A percentile compares a stretch with the other conserved stretches of the same genome.
Evolutionary conservation across 768 basidiomycete genomes (phyloP).

Genomic region (Russula sp.): DNA sequence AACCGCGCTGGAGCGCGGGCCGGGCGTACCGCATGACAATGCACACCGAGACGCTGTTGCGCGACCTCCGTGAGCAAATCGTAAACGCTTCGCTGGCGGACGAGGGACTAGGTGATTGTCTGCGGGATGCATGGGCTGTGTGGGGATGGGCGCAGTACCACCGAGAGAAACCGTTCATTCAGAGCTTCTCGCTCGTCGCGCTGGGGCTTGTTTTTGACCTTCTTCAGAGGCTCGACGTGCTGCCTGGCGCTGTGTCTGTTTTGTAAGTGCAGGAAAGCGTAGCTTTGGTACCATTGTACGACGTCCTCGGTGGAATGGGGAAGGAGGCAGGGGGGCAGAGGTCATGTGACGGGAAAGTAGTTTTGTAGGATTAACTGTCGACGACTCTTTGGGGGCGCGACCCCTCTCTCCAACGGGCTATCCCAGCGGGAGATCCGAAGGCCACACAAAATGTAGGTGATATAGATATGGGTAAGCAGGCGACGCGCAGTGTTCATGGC

Average conservation of each 20-base stretch:
- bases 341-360: slow-evolving; percentile 33
- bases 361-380: too few relatives aligned
- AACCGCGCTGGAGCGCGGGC: not conserved
- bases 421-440: too few relatives aligned
- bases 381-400: too few relatives aligned
- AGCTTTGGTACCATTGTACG: too few relatives aligned
- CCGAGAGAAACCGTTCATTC: slow-evolving; percentile 2
- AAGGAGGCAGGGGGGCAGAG: too few relatives aligned
- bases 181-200: not conserved
- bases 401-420: too few relatives aligned
- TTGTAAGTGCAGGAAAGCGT: too few relatives aligned
- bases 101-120: slow-evolving; percentile 30
- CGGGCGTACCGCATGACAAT: not conserved
- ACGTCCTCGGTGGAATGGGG: too few relatives aligned
- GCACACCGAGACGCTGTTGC: slow-evolving; percentile 49
- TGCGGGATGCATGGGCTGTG: slow-evolving; percentile 54
- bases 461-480: too few relatives aligned
- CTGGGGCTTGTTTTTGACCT: not conserved
- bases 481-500: too few relatives aligned
- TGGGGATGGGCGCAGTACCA: slow-evolving; percentile 45
- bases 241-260: too few relatives aligned
- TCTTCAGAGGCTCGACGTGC: not conserved
- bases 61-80: slow-evolving; percentile 40
- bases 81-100: not conserved
- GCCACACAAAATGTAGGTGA: too few relatives aligned